A percentile compares a stretch with the other conserved stretches of the same genome.
phyloP scores from a whole-genome alignment of 257 asterid genomes.

The Mentha longifolia region DNA sequence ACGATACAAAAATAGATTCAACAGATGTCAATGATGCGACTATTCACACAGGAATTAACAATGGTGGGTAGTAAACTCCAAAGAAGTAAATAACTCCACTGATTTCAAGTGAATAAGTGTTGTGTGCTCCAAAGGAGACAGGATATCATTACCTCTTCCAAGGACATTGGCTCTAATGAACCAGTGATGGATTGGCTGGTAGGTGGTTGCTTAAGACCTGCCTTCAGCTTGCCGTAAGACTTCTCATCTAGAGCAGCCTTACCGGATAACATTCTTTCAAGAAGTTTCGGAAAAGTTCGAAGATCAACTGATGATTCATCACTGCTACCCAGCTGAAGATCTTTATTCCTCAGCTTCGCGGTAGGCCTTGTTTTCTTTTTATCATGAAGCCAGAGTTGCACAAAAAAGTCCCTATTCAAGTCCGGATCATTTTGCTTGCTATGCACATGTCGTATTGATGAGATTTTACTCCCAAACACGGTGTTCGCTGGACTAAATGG shows the following conservation, averaged over 20 bases:
- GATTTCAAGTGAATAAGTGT: constrained; percentile 15
- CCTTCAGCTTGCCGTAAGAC: constrained; percentile 46
- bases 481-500: constrained; percentile 38
- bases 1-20: not conserved
- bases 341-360: constrained; percentile 42
- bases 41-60: constrained; percentile 9
- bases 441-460: constrained; percentile 47
- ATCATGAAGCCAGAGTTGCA: constrained; percentile 75
- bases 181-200: constrained; percentile 86
- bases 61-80: constrained; percentile 7
- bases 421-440: constrained; percentile 47
- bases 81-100: constrained; percentile 21
- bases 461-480: constrained; percentile 35
- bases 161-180: constrained; percentile 64
- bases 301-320: constrained; percentile 37
- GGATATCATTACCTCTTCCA: constrained; percentile 72
- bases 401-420: constrained; percentile 75
- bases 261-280: constrained; percentile 53
- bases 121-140: constrained; percentile 11
- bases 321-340: constrained; percentile 31
- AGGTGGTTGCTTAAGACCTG: constrained; percentile 69
- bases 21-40: constrained; percentile 4
- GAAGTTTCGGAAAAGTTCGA: constrained; percentile 33
- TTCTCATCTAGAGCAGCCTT: constrained; percentile 42
- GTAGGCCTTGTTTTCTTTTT: constrained; percentile 45